Base-by-base conservation (phyloP, 179 eudicot species). In the Beta corolliflora region DNA sequence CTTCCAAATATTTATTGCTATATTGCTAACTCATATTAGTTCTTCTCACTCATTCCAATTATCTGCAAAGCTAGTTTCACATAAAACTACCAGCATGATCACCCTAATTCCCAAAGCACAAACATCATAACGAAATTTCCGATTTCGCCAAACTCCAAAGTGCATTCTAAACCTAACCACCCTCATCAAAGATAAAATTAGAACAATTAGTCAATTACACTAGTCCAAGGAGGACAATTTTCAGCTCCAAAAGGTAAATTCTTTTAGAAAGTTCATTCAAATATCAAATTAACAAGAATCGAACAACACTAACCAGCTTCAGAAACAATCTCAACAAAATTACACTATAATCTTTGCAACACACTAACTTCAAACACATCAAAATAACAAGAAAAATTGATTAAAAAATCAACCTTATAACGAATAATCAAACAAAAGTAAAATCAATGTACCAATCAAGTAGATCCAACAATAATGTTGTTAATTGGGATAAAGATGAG, bases 391-490 rank as follows among this genome's bases (percentile, higher is more conserved):
- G 31, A 29, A 1, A 29, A 29, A 29, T 29, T 29, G 31, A 29
- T 29, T 29, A 29, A 1, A 29, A 29, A 29, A 29, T 29, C 31
- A 29, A 29, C 31, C 31, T 29, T 29, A 0, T 29, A 29, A 29
- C 31, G 31, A 29, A 29, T 29, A 29, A 29, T 1, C 31, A 29
- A 29, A 29, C 2, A 1, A 29, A 29, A 29, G 31, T 29, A 29
- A 29, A 29, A 29, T 29, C 31, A 29, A 29, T 29, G 0, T 29
- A 84, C 87, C 80, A 9, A 59, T 81, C 61, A 90, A 75, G 72
- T 81, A 77, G 93, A 87, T 81, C 92, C 93, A 69, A 91, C 93
- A 53, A 91, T 91, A 79, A 91, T 91, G 74, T 91, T 91, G 81
- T 91, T 91, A 61, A 91, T 91, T 11, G 93, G 93, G 19, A 91